A percentile compares a stretch with the other conserved stretches of the same genome.
phyloP scores from a whole-genome alignment of 306 rosid genomes.

The Dalbergia cochinchinensis region DNA sequence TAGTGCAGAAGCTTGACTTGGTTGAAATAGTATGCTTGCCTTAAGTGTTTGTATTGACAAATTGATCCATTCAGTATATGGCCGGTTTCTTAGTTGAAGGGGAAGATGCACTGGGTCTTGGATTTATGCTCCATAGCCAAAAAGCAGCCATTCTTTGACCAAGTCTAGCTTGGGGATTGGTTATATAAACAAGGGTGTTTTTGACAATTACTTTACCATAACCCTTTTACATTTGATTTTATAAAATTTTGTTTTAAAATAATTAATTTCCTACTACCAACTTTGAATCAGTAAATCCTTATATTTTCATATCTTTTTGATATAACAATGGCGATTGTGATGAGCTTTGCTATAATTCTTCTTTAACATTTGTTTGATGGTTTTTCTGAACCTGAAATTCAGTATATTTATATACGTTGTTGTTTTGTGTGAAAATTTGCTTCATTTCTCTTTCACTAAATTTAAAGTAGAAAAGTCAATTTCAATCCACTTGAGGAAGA shows the following conservation, averaged over 20 bases:
- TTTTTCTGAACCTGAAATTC: not conserved
- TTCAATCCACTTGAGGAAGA: not conserved
- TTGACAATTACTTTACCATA: not conserved
- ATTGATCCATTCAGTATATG: not conserved
- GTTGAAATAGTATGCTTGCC: not conserved
- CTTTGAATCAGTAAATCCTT: not conserved
- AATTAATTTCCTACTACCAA: not conserved
- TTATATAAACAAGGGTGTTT: not conserved
- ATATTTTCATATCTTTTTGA: not conserved
- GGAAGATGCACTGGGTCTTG: not conserved
- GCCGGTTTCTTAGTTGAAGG: not conserved
- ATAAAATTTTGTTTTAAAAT: not conserved
- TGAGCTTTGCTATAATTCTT: not conserved
- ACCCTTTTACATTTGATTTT: not conserved
- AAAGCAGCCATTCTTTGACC: not conserved
- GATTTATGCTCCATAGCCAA: not conserved
- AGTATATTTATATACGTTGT: not conserved
- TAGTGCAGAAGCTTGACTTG: constrained; percentile 12
- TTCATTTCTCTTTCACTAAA: not conserved
- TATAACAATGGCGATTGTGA: not conserved
- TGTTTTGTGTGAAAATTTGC: not conserved
- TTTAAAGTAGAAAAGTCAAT: not conserved
- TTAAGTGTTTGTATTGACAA: not conserved
- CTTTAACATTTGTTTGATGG: not conserved
- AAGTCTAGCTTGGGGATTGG: not conserved